Conservation (phyloP, 108 stramenopile genomes). For the Conticribra weissflogii region DNA sequence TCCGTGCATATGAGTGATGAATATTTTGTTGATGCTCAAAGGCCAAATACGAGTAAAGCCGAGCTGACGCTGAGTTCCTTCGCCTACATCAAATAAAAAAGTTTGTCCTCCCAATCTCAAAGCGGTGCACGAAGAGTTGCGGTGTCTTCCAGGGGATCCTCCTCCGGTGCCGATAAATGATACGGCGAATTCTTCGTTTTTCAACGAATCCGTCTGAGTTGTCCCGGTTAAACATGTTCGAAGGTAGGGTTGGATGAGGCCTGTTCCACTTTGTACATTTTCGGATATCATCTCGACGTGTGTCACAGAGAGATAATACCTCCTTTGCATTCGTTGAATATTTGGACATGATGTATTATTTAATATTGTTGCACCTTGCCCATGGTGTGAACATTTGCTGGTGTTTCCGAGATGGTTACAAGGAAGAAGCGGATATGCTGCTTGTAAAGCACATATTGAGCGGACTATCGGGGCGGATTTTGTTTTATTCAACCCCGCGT, state of each 20-base stretch:
- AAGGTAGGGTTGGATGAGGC: conserved; percentile 13
- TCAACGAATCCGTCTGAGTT: neutral
- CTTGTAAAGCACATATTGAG: too few relatives aligned
- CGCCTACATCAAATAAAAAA: conserved; percentile 90
- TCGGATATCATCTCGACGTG: too few relatives aligned
- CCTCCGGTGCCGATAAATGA: conserved; percentile 81
- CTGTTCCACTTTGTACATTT: conserved; percentile 2
- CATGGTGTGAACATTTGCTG: too few relatives aligned
- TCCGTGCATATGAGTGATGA: conserved; percentile 93
- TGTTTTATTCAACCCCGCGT: too few relatives aligned
- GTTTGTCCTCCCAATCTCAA: conserved; percentile 60
- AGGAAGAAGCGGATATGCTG: too few relatives aligned
- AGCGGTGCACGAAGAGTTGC: conserved; percentile 55
- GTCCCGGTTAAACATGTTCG: conserved; percentile 2
- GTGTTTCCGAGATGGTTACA: too few relatives aligned
- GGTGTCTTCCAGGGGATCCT: conserved; percentile 50
- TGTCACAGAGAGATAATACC: too few relatives aligned
- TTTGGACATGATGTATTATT: too few relatives aligned
- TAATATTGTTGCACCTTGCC: too few relatives aligned
- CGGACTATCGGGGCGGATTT: too few relatives aligned
- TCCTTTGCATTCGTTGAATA: too few relatives aligned
- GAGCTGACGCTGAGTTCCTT: conserved; percentile 89
- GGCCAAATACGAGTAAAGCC: conserved; percentile 33
- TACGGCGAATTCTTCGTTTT: conserved; percentile 50
- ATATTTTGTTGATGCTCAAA: conserved; percentile 58